These are phyloP conservation scores for Fomitopsis palustris DNA, from an alignment of 1,284 basidiomycete species.

Conservation along the genomic window DNA sequence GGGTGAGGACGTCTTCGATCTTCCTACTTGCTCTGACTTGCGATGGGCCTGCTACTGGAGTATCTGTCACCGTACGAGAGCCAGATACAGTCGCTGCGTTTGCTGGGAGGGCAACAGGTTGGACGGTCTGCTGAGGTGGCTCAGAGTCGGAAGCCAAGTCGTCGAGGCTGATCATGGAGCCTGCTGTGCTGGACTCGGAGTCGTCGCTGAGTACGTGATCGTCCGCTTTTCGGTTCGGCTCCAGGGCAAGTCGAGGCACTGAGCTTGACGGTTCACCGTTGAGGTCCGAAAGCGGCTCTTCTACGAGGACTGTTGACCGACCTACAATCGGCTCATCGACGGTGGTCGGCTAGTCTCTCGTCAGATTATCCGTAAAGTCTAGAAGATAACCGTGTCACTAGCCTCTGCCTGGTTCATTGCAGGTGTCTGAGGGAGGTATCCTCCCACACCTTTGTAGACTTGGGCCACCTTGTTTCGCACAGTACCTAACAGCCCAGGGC, in stretches of 20 bases:
- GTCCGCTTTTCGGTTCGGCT: background rate
- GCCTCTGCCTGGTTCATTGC: background rate
- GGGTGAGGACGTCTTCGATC: background rate
- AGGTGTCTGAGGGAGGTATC: background rate
- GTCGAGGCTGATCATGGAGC: background rate
- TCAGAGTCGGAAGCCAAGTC: background rate
- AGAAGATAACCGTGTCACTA: background rate
- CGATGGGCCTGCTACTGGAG: background rate
- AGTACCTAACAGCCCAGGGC: background rate
- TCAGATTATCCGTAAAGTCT: background rate
- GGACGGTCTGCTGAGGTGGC: background rate
- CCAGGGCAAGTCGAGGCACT: background rate
- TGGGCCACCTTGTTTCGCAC: background rate
- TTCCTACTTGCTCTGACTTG: background rate
- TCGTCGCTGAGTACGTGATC: background rate
- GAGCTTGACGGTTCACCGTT: background rate
- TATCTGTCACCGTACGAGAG: background rate
- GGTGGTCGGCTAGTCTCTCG: background rate
- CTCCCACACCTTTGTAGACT: constrained; percentile 1
- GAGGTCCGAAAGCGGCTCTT: background rate
- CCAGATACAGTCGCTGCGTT: background rate
- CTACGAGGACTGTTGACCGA: background rate
- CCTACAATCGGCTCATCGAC: background rate
- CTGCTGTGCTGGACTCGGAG: background rate
- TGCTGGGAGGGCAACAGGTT: background rate